Conservation (phyloP, 179 eudicot species). For the Kewa caespitosa region DNA sequence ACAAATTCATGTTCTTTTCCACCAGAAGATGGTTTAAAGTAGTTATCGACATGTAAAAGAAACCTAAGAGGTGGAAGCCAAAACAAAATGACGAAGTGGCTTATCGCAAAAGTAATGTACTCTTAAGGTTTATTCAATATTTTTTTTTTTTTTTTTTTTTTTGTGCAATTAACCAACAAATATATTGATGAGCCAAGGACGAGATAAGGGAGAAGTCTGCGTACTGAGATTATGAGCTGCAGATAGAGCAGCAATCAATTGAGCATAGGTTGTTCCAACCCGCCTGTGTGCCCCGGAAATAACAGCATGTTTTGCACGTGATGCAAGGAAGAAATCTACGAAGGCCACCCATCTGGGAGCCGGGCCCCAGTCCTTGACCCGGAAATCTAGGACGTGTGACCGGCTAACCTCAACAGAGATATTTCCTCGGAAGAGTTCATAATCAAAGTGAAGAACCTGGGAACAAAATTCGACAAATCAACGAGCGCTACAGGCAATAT, state of each 20-base stretch:
- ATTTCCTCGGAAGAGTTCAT: slow-evolving; percentile 62
- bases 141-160: too few relatives aligned
- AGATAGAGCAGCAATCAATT: slow-evolving; percentile 79
- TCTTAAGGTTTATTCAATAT: too few relatives aligned
- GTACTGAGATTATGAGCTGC: slow-evolving; percentile 73
- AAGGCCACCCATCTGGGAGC: slow-evolving; percentile 99
- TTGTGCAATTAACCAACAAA: too few relatives aligned
- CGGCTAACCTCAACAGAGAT: slow-evolving; percentile 32
- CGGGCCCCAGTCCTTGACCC: slow-evolving; percentile 96
- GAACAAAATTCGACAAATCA: not conserved
- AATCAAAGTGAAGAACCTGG: slow-evolving; percentile 87
- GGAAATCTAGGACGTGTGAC: slow-evolving; percentile 37
- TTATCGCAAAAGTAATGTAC: too few relatives aligned
- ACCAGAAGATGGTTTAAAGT: too few relatives aligned
- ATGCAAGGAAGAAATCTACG: slow-evolving; percentile 94
- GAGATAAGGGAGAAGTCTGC: not conserved
- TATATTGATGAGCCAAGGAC: too few relatives aligned
- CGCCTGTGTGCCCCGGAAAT: slow-evolving; percentile 93
- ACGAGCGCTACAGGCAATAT: not conserved
- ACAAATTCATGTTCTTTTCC: too few relatives aligned
- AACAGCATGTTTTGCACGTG: slow-evolving; percentile 83
- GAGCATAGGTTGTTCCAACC: slow-evolving; percentile 96
- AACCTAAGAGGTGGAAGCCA: too few relatives aligned
- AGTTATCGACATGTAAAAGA: too few relatives aligned
- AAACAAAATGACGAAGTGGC: too few relatives aligned